Evolutionary conservation across 2,329 filamentous ascomycete genomes (phyloP).

Genomic region (Lojkania enalia): DNA sequence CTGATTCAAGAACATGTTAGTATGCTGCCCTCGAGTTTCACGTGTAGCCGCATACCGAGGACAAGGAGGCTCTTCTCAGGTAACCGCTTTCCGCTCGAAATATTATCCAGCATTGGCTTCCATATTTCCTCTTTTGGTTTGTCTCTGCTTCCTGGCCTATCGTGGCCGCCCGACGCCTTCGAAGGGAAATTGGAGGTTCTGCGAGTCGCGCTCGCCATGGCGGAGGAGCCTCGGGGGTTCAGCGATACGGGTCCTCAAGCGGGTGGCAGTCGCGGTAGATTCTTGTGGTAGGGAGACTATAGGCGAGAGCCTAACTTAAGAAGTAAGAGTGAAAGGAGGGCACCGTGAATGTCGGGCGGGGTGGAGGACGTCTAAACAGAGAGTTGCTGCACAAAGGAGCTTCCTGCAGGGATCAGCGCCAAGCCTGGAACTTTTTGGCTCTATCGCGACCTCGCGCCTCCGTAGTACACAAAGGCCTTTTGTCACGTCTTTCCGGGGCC

Average conservation of each 20-base stretch:
- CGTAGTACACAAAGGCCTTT: too few relatives aligned
- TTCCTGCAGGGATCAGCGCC: slow-evolving; percentile 37
- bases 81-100: slow-evolving; percentile 85
- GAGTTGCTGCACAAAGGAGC: slow-evolving; percentile 13
- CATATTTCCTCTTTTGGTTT: slow-evolving; percentile 81
- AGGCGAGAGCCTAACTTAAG: too few relatives aligned
- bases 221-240: slow-evolving; percentile 30
- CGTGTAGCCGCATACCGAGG: slow-evolving; percentile 63
- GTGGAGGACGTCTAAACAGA: too few relatives aligned
- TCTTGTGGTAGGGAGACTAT: not conserved
- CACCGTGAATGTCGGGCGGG: not conserved
- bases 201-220: slow-evolving; percentile 39
- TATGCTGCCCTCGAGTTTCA: slow-evolving; percentile 14
- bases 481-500: too few relatives aligned
- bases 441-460: too few relatives aligned
- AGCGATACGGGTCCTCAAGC: not conserved
- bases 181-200: slow-evolving; percentile 37
- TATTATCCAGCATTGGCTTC: slow-evolving; percentile 89
- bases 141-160: slow-evolving; percentile 59
- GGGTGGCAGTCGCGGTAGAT: not conserved
- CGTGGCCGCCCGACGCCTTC: slow-evolving; percentile 24
- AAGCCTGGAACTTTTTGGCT: slow-evolving; percentile 34
- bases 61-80: slow-evolving; percentile 91
- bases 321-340: not conserved
- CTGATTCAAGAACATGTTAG: slow-evolving; percentile 48